Conservation (phyloP, 2,329 filamentous ascomycete species). For the Aureobasidium sp. region DNA sequence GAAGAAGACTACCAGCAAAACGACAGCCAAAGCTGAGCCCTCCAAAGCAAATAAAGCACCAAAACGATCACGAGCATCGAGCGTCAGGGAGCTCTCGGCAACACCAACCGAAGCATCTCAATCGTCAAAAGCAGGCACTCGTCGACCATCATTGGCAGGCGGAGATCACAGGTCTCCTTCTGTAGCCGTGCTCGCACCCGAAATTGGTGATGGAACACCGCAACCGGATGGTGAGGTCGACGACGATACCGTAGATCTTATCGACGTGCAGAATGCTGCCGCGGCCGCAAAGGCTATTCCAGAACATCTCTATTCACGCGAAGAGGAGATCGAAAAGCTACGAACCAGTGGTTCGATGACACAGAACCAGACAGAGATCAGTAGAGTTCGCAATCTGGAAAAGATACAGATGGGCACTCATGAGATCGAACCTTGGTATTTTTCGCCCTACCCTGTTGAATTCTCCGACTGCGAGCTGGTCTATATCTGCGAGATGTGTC, state of each 20-base stretch:
- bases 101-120: slow-evolving; percentile 46
- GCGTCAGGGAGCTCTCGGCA: slow-evolving; percentile 43
- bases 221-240: slow-evolving; percentile 47
- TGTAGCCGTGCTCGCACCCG: slow-evolving; percentile 37
- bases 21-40: slow-evolving; percentile 30
- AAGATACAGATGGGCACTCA: slow-evolving; percentile 89
- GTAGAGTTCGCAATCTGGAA: slow-evolving; percentile 88
- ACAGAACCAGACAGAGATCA: slow-evolving; percentile 94
- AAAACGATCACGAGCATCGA: slow-evolving; percentile 39
- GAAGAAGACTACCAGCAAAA: slow-evolving; percentile 54
- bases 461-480: slow-evolving; percentile 86
- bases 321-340: slow-evolving; percentile 94
- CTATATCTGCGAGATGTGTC: slow-evolving; percentile 95
- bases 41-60: slow-evolving; percentile 39
- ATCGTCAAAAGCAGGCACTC: slow-evolving; percentile 37
- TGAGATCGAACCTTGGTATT: slow-evolving; percentile 97
- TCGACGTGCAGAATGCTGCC: slow-evolving; percentile 47
- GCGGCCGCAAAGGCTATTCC: slow-evolving; percentile 47
- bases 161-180: slow-evolving; percentile 52
- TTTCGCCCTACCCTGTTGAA: slow-evolving; percentile 87
- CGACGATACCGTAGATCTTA: slow-evolving; percentile 43
- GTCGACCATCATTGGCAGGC: slow-evolving; percentile 48
- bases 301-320: slow-evolving; percentile 58
- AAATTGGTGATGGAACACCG: slow-evolving; percentile 43
- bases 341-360: slow-evolving; percentile 96